These are phyloP conservation scores for Ustilago tritici DNA, from an alignment of 1,284 basidiomycete genomes.

Conservation along the genomic window DNA sequence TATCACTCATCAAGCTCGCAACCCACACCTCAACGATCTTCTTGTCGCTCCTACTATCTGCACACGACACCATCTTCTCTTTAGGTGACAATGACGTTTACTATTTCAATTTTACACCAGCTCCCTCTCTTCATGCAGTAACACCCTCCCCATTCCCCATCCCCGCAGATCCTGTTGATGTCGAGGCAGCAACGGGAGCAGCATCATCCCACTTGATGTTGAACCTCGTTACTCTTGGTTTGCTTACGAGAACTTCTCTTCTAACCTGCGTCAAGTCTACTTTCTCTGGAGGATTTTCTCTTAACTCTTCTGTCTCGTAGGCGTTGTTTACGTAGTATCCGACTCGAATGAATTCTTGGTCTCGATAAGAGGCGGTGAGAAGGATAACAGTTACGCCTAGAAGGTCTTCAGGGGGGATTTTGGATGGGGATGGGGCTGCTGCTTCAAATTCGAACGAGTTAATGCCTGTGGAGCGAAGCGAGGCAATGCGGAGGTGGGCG, in stretches of 20 bases:
- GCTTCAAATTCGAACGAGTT: slow-evolving; percentile 96
- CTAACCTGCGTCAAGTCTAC: slow-evolving; percentile 74
- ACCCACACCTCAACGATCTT: not conserved
- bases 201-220: slow-evolving; percentile 71
- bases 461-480: slow-evolving; percentile 71
- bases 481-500: too few relatives aligned
- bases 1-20: not conserved
- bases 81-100: not conserved
- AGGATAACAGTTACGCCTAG: slow-evolving; percentile 91
- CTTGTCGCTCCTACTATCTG: not conserved
- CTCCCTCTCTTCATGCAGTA: slow-evolving; percentile 2
- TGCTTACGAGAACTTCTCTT: slow-evolving; percentile 86
- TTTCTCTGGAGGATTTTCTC: slow-evolving; percentile 66
- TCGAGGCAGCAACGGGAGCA: not conserved
- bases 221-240: slow-evolving; percentile 90
- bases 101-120: not conserved
- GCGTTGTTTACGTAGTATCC: slow-evolving; percentile 99
- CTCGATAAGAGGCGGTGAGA: slow-evolving; percentile 85
- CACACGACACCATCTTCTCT: too few relatives aligned
- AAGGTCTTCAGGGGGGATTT: slow-evolving; percentile 84
- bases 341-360: slow-evolving; percentile 97
- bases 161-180: not conserved
- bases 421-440: slow-evolving; percentile 72
- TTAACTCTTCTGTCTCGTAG: slow-evolving; percentile 86
- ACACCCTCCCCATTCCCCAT: not conserved